A percentile compares a stretch with the other conserved stretches of the same genome.
Conservation (phyloP, 345 rosid species). For the Populus euphratica region DNA sequence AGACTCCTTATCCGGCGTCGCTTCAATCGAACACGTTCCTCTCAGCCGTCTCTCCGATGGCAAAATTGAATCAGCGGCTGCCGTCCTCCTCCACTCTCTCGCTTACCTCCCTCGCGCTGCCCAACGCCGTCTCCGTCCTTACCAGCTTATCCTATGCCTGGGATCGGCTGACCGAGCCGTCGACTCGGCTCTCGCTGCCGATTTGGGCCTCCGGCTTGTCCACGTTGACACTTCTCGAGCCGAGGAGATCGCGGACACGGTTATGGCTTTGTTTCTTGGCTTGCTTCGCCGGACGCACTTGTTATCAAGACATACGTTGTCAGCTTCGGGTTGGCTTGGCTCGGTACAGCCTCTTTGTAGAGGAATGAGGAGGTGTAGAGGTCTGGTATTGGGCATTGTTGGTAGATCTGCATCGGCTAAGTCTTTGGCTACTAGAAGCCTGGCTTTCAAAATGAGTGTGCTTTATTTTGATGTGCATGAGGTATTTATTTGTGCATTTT, state of each 20-base stretch:
- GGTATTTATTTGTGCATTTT: conserved; percentile 40
- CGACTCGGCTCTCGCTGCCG: conserved; percentile 87
- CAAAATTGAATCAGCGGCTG: conserved; percentile 84
- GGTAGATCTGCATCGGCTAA: conserved; percentile 92
- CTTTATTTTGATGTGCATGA: conserved; percentile 82
- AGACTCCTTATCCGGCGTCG: conserved; percentile 74
- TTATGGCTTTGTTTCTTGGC: conserved; percentile 95
- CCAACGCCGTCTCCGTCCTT: conserved; percentile 91
- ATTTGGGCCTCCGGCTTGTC: conserved; percentile 84
- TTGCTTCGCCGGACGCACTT: conserved; percentile 89
- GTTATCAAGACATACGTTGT: conserved; percentile 77
- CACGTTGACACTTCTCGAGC: conserved; percentile 91
- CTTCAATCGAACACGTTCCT: conserved; percentile 82
- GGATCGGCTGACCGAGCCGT: conserved; percentile 92
- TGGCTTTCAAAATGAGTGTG: conserved; percentile 96
- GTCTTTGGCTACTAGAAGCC: conserved; percentile 74
- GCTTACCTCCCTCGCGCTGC: conserved; percentile 99
- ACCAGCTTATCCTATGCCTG: conserved; percentile 90
- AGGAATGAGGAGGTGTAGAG: conserved; percentile 97
- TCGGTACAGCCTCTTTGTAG: conserved; percentile 88
- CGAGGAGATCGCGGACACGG: conserved; percentile 96
- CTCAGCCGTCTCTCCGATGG: conserved; percentile 87
- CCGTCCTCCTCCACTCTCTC: conserved; percentile 87
- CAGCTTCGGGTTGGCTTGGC: conserved; percentile 95
- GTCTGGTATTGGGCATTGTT: conserved; percentile 84